Base-by-base conservation (phyloP, 2,329 filamentous ascomycete species). In the Hypoxylon rubiginosum region DNA sequence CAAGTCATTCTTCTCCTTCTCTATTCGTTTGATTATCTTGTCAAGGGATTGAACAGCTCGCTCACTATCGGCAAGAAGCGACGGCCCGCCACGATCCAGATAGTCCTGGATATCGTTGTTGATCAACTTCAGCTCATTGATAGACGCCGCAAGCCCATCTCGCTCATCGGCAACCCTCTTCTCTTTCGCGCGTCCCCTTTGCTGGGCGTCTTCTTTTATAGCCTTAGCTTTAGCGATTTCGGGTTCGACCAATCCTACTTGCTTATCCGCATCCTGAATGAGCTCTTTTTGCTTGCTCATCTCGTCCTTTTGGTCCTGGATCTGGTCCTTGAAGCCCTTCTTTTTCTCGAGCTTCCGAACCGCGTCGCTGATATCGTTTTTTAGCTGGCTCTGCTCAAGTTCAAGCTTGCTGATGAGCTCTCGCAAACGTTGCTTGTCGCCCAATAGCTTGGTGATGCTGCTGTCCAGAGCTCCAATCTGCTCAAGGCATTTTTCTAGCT, bases 341-440 rank as follows among this genome's bases (percentile, higher is more conserved):
- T 94, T 97, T 79, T 92, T 93, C 76, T 97, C 93, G 26, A 98
- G 83, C 73, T 94, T 90, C 63, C 91, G 90, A 51, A 86, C 85
- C 1, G 91, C 88, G 56, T 86, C 87, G 71, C 86, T 90, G 55
- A 97, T 84, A 69, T 91, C 91, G 75, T 90, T 91, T 65, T 86
- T 88, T 43, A 92, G 82, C 78, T 97, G 92, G 73, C 92, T 91
- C 64, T 90, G 85, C 74, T 96, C 90, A 4, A 96, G 84, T 78
- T 97, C 93, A 26, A 97, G 82, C 15, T 84, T 82, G 68, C 86
- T 91, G 59, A 96, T 85, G 36, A 88, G 83, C 68, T 88, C 88
- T 62, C 89, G 89, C 58, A 88, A 85, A 41, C 91, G 88, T 70
- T 97, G 92, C 70, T 88, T 90, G 34, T 96, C 92, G 11, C 80